A percentile compares a stretch with the other conserved stretches of the same genome.
phyloP scores from a whole-genome alignment of 768 basidiomycete genomes.

The Rossbeevera mucosa region DNA sequence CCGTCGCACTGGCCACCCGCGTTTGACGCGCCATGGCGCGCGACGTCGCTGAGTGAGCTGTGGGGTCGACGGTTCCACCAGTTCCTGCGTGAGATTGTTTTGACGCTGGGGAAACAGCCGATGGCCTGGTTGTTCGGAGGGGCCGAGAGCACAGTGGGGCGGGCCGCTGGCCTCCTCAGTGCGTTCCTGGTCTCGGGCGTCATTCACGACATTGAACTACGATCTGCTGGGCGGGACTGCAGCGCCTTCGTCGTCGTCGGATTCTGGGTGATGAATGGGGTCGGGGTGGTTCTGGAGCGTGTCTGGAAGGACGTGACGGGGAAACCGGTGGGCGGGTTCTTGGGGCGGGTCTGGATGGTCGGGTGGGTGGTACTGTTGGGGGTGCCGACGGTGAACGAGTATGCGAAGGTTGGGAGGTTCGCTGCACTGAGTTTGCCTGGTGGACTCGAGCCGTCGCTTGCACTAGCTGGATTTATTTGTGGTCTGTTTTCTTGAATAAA shows the following conservation, averaged over 20 bases:
- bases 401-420: conserved; percentile 15
- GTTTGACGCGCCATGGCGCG: conserved; percentile 52
- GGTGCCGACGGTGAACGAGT: conserved; percentile 40
- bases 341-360: conserved; percentile 49
- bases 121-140: conserved; percentile 40
- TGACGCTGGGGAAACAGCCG: conserved; percentile 46
- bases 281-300: conserved; percentile 49
- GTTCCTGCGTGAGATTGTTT: conserved; percentile 53
- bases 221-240: conserved; percentile 49
- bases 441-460: conserved; percentile 12
- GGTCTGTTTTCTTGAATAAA: no score
- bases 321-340: conserved; percentile 39
- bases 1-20: conserved; percentile 59
- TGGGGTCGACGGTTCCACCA: conserved; percentile 70
- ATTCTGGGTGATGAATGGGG: conserved; percentile 56
- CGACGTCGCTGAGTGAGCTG: conserved; percentile 55
- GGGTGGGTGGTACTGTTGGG: conserved; percentile 48
- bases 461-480: conserved; percentile 25
- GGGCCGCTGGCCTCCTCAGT: conserved; percentile 47
- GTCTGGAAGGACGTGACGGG: conserved; percentile 42
- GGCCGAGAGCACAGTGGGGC: conserved; percentile 5
- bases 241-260: conserved; percentile 39
- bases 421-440: conserved; percentile 7
- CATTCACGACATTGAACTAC: conserved; percentile 52
- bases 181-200: conserved; percentile 56